Conservation (phyloP, 2,329 filamentous ascomycete genomes). For the Aspergillus brasiliensis region DNA sequence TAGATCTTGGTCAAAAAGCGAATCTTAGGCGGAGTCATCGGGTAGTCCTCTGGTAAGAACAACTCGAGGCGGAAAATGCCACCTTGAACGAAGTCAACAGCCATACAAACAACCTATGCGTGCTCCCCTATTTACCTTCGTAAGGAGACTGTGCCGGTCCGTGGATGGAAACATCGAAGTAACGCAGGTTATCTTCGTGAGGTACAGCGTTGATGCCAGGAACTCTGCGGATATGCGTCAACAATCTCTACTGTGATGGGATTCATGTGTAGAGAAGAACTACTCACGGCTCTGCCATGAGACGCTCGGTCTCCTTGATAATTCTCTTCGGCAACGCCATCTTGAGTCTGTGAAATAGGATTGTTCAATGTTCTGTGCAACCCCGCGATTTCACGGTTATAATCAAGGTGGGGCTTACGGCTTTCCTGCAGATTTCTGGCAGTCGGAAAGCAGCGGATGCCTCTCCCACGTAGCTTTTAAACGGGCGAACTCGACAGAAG, state of each 20-base stretch:
- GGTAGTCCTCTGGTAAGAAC: slow-evolving; percentile 97
- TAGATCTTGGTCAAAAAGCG: slow-evolving; percentile 99
- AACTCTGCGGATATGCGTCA: slow-evolving; percentile 60
- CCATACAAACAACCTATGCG: not conserved
- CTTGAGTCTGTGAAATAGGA: slow-evolving; percentile 22
- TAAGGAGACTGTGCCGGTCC: slow-evolving; percentile 91
- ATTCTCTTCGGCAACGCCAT: slow-evolving; percentile 91
- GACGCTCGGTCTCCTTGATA: slow-evolving; percentile 95
- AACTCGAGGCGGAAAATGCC: slow-evolving; percentile 96
- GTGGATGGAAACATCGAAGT: slow-evolving; percentile 97
- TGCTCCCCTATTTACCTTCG: slow-evolving; percentile 65
- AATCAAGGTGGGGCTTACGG: slow-evolving; percentile 11
- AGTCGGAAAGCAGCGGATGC: not conserved
- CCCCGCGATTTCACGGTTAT: slow-evolving; percentile 9
- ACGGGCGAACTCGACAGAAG: not conserved
- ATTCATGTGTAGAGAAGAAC: not conserved
- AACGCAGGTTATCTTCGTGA: slow-evolving; percentile 95
- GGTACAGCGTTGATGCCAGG: slow-evolving; percentile 94
- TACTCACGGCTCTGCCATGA: slow-evolving; percentile 91
- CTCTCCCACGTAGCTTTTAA: not conserved
- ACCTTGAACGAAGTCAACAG: slow-evolving; percentile 45
- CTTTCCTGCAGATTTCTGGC: not conserved
- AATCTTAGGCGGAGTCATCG: slow-evolving; percentile 98
- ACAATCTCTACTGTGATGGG: slow-evolving; percentile 6
- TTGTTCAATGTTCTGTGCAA: slow-evolving; percentile 23